These are phyloP conservation scores for Phytophthora tentaculata DNA, from an alignment of 352 stramenopile species.

Conservation along the genomic window DNA sequence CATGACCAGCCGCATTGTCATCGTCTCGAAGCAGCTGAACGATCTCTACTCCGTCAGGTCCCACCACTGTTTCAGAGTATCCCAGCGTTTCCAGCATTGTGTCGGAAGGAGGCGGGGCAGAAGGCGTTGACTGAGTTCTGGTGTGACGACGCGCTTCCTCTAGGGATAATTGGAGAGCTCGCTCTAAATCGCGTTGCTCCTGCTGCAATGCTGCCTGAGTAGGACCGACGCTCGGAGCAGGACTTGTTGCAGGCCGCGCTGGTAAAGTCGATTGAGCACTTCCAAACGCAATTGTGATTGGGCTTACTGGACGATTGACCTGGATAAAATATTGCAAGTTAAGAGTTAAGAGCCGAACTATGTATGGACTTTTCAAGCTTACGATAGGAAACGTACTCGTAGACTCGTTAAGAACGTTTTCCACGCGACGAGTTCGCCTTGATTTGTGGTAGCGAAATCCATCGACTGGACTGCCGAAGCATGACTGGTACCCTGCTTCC, in stretches of 20 bases:
- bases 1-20: conserved; percentile 14
- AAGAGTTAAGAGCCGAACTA: neutral
- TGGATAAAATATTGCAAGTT: conserved; percentile 5
- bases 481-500: conserved; percentile 69
- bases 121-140: conserved; percentile 28
- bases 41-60: conserved; percentile 80
- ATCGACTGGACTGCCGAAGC: conserved; percentile 63
- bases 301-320: conserved; percentile 28
- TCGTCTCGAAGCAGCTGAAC: conserved; percentile 60
- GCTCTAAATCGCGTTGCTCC: conserved; percentile 65
- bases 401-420: conserved; percentile 71
- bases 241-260: conserved; percentile 6
- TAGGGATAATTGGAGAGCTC: conserved; percentile 59
- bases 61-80: conserved; percentile 57
- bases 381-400: conserved; percentile 36
- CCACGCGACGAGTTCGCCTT: conserved; percentile 70
- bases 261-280: conserved; percentile 6
- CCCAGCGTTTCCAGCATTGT: conserved; percentile 42
- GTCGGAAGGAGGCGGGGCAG: conserved; percentile 40
- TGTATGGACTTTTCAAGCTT: neutral
- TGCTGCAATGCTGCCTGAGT: conserved; percentile 42
- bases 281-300: conserved; percentile 39
- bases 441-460: conserved; percentile 68
- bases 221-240: conserved; percentile 9
- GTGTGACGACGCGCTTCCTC: conserved; percentile 53